Base-by-base conservation (phyloP, 2,329 filamentous ascomycete genomes). In the Microsporum canis region DNA sequence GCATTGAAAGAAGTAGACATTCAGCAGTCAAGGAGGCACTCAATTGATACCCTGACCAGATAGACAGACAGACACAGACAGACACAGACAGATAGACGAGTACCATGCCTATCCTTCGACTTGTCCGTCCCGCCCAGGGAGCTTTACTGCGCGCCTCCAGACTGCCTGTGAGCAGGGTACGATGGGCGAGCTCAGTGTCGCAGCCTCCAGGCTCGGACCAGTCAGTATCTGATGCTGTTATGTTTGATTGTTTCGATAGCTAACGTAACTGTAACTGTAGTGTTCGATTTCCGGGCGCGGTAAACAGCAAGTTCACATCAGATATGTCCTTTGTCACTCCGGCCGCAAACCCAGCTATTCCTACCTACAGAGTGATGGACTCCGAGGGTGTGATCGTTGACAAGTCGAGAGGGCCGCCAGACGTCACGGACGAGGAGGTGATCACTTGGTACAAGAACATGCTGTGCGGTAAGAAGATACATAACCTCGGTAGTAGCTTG, bases 291-390 rank as follows among this genome's bases (percentile, higher is more conserved):
- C 94, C 94, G 0, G 94, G 94, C n/a, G 94, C 94, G 0, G 80
- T 97, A 58, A 92, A 96, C 73, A 96, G 90, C 72, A 89, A 89
- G 64, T 99, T 99, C 75, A 95, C 89, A 3, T 87, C 83, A 65
- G 79, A 81, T 0, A 86, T 97, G 74, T 79, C 82, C 45, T 97
- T 96, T 74, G 83, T 89, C 60, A 82, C 84, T 57, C 88, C 91
- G 0, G 82, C 85, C 45, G 83, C 85, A 59, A 82, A 86, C 68
- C 79, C 85, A 38, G 87, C 91, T 3, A 88, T 99, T 70, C 85
- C 91, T 31, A 97, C 94, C 3, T 99, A 95, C 78, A 88, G 94
- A 57, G 85, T 92, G 31, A 87, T 99, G 70, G 88, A 95, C 73
- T 91, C 95, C 67, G 85, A 96, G 71, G 94, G 94, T 58, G 80